A percentile compares a stretch with the other conserved stretches of the same genome.
Evolutionary conservation across 2,329 filamentous ascomycete species (phyloP).

Genomic region (Exophiala sp.): DNA sequence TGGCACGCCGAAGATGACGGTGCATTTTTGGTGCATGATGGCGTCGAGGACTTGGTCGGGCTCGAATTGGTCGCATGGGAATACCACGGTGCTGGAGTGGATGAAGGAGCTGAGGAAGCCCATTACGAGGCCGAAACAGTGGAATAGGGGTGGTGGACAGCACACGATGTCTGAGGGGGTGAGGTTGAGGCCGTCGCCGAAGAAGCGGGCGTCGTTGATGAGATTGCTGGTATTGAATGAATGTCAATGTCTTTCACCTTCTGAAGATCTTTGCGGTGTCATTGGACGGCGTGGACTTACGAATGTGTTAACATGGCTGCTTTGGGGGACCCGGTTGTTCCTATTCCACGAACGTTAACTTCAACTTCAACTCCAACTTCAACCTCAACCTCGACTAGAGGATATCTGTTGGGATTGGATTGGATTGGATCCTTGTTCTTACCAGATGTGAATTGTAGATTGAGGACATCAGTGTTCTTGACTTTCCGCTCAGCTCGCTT

Average conservation of each 20-base stretch:
- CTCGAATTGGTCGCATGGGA: slow-evolving; percentile 69
- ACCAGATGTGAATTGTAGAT: slow-evolving; percentile 70
- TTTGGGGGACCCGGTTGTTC: slow-evolving; percentile 68
- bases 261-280: neutral
- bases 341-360: too few relatives aligned
- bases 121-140: slow-evolving; percentile 76
- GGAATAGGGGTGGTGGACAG: slow-evolving; percentile 77
- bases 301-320: slow-evolving; percentile 69
- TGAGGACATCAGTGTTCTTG: slow-evolving; percentile 54
- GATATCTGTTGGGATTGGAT: too few relatives aligned
- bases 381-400: too few relatives aligned
- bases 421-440: too few relatives aligned
- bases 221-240: slow-evolving; percentile 32
- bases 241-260: too few relatives aligned
- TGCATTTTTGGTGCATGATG: slow-evolving; percentile 62
- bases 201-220: slow-evolving; percentile 62
- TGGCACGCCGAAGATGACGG: slow-evolving; percentile 72
- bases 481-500: slow-evolving; percentile 11
- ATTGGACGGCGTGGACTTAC: slow-evolving; percentile 37
- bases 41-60: slow-evolving; percentile 59
- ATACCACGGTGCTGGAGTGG: slow-evolving; percentile 69
- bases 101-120: slow-evolving; percentile 67
- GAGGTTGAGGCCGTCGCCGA: slow-evolving; percentile 68
- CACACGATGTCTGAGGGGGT: slow-evolving; percentile 63
- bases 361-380: too few relatives aligned